Evolutionary conservation across 2,329 filamentous ascomycete species (phyloP).

Genomic region (Leptographium flavum): DNA sequence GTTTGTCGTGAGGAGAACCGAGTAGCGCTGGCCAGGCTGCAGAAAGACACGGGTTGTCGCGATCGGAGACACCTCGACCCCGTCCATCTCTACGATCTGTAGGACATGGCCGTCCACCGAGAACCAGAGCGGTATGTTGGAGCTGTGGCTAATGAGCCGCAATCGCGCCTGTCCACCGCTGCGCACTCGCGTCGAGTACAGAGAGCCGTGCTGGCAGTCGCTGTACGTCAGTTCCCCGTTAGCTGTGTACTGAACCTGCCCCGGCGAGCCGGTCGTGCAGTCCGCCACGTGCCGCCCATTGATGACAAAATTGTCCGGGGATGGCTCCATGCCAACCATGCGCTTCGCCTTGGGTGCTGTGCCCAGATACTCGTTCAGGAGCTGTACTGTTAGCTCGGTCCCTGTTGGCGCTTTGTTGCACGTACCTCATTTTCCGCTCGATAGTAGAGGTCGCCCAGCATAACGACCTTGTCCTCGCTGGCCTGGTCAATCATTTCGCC

Average conservation of each 20-base stretch:
- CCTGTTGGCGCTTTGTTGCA: too few relatives aligned
- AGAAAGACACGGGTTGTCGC: slow-evolving; percentile 20
- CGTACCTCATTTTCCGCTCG: too few relatives aligned
- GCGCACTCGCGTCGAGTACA: not conserved
- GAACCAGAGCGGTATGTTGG: slow-evolving; percentile 58
- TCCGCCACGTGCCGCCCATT: slow-evolving; percentile 24
- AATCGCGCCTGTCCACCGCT: slow-evolving; percentile 25
- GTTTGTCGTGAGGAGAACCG: slow-evolving; percentile 20
- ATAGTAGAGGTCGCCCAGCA: slow-evolving; percentile 64
- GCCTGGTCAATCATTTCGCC: slow-evolving; percentile 30
- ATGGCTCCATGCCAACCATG: slow-evolving; percentile 25
- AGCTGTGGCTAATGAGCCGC: slow-evolving; percentile 54
- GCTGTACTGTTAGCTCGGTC: slow-evolving; percentile 28
- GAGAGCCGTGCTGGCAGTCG: not conserved
- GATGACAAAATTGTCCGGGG: slow-evolving; percentile 24
- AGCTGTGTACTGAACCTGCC: not conserved
- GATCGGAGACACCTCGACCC: slow-evolving; percentile 44
- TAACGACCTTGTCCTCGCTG: slow-evolving; percentile 44
- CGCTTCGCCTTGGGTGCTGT: too few relatives aligned
- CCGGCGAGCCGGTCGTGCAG: too few relatives aligned
- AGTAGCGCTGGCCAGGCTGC: slow-evolving; percentile 24
- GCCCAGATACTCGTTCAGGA: not conserved
- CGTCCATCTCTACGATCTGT: slow-evolving; percentile 53
- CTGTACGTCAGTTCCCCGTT: not conserved
- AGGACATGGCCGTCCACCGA: slow-evolving; percentile 50